These are phyloP conservation scores for Phytophthora fragariae DNA, from an alignment of 352 stramenopile species.

Conservation along the genomic window DNA sequence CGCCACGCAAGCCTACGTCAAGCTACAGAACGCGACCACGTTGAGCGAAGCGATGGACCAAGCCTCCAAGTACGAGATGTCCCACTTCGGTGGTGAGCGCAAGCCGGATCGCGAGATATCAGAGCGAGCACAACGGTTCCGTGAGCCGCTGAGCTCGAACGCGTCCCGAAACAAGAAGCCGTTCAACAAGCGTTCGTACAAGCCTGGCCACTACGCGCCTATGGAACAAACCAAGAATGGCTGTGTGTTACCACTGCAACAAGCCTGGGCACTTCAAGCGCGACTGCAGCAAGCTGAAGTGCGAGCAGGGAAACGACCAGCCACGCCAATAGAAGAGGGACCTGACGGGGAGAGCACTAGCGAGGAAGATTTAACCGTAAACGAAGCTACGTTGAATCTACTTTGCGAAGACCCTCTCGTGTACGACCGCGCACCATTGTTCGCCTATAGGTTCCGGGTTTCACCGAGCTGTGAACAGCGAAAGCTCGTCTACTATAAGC, in stretches of 20 bases:
- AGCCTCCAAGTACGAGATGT: constrained; percentile 25
- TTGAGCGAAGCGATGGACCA: constrained; percentile 14
- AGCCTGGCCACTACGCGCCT: constrained; percentile 15
- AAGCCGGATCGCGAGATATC: constrained; percentile 9
- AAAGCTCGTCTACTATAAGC: too few species aligned
- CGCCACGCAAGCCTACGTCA: too few species aligned
- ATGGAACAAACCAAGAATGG: constrained; percentile 6
- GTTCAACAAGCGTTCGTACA: constrained; percentile 19
- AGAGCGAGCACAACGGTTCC: constrained; percentile 7
- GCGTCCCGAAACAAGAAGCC: constrained; percentile 7
- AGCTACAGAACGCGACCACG: too few species aligned
- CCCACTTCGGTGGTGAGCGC: constrained; percentile 8
- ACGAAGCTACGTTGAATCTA: constrained; percentile 25
- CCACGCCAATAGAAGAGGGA: constrained; percentile 30
- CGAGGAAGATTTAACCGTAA: constrained; percentile 24
- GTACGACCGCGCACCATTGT: constrained; percentile 14
- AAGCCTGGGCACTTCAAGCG: constrained; percentile 14
- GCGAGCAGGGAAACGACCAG: constrained; percentile 3
- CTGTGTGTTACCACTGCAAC: constrained; percentile 20
- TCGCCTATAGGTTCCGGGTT: not conserved
- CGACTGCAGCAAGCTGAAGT: constrained; percentile 18
- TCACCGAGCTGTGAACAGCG: too few species aligned
- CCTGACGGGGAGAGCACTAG: constrained; percentile 20
- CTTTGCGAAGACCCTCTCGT: constrained; percentile 32
- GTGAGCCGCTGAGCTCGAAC: not conserved